These are phyloP conservation scores for Dothistroma septosporum DNA, from an alignment of 2,329 filamentous ascomycete genomes.

Conservation along the genomic window DNA sequence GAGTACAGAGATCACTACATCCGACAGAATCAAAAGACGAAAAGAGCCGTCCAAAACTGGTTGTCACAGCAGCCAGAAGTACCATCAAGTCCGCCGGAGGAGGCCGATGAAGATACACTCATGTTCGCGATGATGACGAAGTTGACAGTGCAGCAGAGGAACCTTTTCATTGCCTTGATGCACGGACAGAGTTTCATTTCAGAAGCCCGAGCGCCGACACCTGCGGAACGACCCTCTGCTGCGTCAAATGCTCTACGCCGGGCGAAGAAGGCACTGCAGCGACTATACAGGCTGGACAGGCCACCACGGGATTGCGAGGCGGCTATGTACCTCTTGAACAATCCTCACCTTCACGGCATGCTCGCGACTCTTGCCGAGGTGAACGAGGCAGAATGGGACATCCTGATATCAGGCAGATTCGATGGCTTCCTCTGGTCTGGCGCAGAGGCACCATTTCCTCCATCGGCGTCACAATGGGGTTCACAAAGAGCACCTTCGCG, in stretches of 20 bases:
- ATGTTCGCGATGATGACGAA: constrained; percentile 92
- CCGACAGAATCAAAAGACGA: constrained; percentile 86
- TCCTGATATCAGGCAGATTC: constrained; percentile 86
- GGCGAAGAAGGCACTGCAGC: constrained; percentile 73
- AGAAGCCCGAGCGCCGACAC: constrained; percentile 63
- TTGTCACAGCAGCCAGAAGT: constrained; percentile 73
- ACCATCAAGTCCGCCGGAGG: constrained; percentile 71
- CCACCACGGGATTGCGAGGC: constrained; percentile 80
- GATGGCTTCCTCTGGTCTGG: constrained; percentile 95
- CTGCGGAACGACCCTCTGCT: constrained; percentile 38
- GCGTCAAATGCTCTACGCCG: constrained; percentile 67
- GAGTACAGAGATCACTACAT: constrained; percentile 91
- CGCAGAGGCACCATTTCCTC: constrained; percentile 57
- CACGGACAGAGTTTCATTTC: constrained; percentile 52
- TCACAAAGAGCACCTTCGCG: constrained; percentile 34
- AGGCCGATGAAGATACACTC: constrained; percentile 90
- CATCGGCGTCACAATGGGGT: constrained; percentile 29
- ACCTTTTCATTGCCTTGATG: constrained; percentile 77
- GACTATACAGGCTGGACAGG: constrained; percentile 71
- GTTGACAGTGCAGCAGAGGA: constrained; percentile 68
- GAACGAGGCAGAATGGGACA: constrained; percentile 92
- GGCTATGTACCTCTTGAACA: constrained; percentile 79
- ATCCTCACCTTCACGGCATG: constrained; percentile 76
- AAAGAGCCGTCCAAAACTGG: constrained; percentile 87
- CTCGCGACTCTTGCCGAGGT: constrained; percentile 84